These are phyloP conservation scores for Aspergillus bridgeri DNA, from an alignment of 495 filamentous ascomycete species.

Conservation along the genomic window DNA sequence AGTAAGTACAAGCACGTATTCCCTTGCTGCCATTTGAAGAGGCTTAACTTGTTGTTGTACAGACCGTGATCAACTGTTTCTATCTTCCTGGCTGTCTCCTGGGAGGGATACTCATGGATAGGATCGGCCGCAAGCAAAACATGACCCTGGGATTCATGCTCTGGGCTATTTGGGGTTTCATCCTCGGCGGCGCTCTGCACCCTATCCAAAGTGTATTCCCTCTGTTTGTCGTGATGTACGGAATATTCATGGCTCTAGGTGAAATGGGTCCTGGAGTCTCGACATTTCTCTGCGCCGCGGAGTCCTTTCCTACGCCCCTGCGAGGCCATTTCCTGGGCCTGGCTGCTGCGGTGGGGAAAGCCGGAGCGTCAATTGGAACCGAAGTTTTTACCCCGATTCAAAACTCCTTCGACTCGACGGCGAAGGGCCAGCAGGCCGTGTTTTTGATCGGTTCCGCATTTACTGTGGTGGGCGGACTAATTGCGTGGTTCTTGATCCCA, in stretches of 20 bases:
- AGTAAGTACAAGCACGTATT: conserved; percentile 12
- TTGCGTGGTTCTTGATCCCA: conserved; percentile 46
- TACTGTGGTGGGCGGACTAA: conserved; percentile 34
- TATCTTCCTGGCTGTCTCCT: conserved; percentile 45
- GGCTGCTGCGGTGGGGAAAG: conserved; percentile 47
- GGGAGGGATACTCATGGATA: conserved; percentile 47
- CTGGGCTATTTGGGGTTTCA: conserved; percentile 44
- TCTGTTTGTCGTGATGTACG: conserved; percentile 51
- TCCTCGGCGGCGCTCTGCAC: conserved; percentile 41
- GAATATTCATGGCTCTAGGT: conserved; percentile 45
- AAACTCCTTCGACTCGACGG: conserved; percentile 31
- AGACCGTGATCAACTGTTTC: conserved; percentile 49
- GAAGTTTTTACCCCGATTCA: conserved; percentile 45
- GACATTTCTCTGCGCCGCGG: conserved; percentile 41
- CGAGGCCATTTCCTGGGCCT: conserved; percentile 49
- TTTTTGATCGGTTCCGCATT: conserved; percentile 47
- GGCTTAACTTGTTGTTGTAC: background rate
- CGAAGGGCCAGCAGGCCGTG: conserved; percentile 42
- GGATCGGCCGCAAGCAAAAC: conserved; percentile 46
- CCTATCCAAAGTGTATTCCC: conserved; percentile 44
- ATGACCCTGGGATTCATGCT: conserved; percentile 43
- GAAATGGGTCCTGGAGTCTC: conserved; percentile 49
- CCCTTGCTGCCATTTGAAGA: background rate
- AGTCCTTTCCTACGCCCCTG: conserved; percentile 50
- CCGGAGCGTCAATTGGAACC: conserved; percentile 47